These are phyloP conservation scores for Candida jianshihensis DNA, from an alignment of 805 yeast species.

Conservation along the genomic window DNA sequence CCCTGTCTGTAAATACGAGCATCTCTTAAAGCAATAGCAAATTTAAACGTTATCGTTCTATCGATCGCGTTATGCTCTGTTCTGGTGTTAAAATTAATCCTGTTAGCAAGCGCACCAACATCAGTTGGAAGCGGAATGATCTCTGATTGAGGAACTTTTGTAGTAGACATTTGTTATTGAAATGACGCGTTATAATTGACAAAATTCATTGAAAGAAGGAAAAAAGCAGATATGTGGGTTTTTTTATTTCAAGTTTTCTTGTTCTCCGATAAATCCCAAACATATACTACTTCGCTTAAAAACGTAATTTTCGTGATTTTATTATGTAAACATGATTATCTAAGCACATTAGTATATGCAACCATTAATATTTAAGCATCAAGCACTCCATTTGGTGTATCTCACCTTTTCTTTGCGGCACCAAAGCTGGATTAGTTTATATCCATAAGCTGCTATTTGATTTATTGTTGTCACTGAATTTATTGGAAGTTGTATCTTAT, in stretches of 20 bases:
- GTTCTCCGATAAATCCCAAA: not conserved
- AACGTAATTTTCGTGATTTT: not conserved
- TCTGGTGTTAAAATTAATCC: constrained; percentile 68
- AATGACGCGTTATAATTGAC: not conserved
- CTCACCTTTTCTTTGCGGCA: not conserved
- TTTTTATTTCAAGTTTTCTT: not conserved
- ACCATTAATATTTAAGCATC: not conserved
- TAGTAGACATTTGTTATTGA: not conserved
- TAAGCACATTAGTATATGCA: too few relatives aligned
- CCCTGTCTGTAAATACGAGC: constrained; percentile 77
- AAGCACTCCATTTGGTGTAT: not conserved
- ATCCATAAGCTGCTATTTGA: constrained; percentile 6
- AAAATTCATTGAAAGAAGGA: too few relatives aligned
- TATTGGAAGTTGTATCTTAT: constrained; percentile 8
- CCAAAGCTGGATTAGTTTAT: constrained; percentile 10
- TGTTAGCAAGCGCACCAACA: constrained; percentile 74
- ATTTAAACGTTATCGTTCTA: constrained; percentile 58
- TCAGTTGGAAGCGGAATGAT: constrained; percentile 75
- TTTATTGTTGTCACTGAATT: constrained; percentile 1
- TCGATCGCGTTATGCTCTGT: constrained; percentile 61
- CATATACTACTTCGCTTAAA: not conserved
- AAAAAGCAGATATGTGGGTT: too few relatives aligned
- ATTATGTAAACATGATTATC: not conserved
- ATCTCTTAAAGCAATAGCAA: constrained; percentile 72
- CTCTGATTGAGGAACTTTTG: constrained; percentile 34